Evolutionary conservation across 208 protist genomes (phyloP).

Genomic region (Crithidia bombi): DNA sequence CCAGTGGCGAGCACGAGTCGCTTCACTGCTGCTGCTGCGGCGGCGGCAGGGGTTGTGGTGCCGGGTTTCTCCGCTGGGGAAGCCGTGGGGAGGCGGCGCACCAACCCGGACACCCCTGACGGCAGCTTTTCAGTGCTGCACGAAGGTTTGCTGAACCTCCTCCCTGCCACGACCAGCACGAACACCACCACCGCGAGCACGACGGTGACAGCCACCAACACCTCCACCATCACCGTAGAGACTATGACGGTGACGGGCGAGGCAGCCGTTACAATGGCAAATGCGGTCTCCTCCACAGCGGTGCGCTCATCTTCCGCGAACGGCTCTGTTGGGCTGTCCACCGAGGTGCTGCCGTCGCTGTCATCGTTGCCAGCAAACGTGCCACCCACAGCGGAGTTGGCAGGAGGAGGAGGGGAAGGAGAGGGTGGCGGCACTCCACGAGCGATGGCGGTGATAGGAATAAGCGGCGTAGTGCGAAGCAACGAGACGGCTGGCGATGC

Average conservation of each 20-base stretch:
- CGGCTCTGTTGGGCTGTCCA: not conserved
- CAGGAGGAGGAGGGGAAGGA: too few species aligned
- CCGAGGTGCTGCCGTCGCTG: not conserved
- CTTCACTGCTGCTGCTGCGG: not conserved
- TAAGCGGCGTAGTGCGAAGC: too few species aligned
- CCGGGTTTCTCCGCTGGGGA: not conserved
- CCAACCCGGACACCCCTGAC: not conserved
- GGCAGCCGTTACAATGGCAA: not conserved
- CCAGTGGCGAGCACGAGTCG: not conserved
- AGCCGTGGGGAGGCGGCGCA: not conserved
- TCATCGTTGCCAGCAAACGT: not conserved
- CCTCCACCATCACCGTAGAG: not conserved
- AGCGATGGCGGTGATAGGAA: too few species aligned
- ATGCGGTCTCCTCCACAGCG: not conserved
- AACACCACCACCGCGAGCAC: not conserved
- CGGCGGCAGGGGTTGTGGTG: not conserved
- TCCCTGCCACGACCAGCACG: not conserved
- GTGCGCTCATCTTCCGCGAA: not conserved
- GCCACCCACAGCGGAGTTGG: too few species aligned
- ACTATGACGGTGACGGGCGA: too few species aligned
- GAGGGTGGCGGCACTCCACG: too few species aligned
- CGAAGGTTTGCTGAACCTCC: not conserved
- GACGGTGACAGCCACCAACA: not conserved
- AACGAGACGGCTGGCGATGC: too few species aligned
- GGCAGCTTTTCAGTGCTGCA: not conserved